phyloP scores from a whole-genome alignment of 352 stramenopile genomes.

The Pythium aquatile region DNA sequence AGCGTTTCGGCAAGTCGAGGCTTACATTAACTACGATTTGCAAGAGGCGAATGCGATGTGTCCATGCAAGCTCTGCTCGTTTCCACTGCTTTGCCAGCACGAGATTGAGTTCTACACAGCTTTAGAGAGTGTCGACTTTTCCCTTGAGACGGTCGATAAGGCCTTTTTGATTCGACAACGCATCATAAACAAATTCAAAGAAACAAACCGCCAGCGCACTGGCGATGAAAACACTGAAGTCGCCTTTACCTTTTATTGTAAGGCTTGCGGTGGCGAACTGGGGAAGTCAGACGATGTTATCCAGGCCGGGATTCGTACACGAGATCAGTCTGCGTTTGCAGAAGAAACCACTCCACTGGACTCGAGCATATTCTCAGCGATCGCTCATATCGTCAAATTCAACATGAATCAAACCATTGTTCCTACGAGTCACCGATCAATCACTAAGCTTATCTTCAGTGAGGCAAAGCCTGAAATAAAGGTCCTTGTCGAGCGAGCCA shows the following conservation, averaged over 20 bases:
- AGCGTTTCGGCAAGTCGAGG: background rate
- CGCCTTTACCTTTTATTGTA: constrained; percentile 1
- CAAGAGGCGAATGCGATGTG: background rate
- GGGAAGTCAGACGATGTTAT: background rate
- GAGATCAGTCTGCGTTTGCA: background rate
- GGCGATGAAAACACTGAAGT: background rate
- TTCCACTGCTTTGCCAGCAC: background rate
- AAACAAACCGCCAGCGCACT: background rate
- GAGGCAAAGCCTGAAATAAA: too few species aligned
- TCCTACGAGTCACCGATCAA: too few species aligned
- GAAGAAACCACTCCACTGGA: too few species aligned
- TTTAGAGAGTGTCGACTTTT: background rate
- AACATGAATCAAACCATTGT: too few species aligned
- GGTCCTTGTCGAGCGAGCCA: too few species aligned
- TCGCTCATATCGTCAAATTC: too few species aligned
- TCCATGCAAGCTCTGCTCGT: background rate
- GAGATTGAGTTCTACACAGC: background rate
- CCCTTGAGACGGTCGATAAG: background rate
- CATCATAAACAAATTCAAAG: background rate
- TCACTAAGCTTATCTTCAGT: too few species aligned
- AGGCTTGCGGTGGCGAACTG: background rate
- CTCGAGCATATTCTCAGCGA: too few species aligned
- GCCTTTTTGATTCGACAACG: background rate
- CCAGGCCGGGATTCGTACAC: background rate
- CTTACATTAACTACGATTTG: background rate